These are phyloP conservation scores for Elsinoe necatrix DNA, from an alignment of 2,329 filamentous ascomycete species.

Conservation along the genomic window DNA sequence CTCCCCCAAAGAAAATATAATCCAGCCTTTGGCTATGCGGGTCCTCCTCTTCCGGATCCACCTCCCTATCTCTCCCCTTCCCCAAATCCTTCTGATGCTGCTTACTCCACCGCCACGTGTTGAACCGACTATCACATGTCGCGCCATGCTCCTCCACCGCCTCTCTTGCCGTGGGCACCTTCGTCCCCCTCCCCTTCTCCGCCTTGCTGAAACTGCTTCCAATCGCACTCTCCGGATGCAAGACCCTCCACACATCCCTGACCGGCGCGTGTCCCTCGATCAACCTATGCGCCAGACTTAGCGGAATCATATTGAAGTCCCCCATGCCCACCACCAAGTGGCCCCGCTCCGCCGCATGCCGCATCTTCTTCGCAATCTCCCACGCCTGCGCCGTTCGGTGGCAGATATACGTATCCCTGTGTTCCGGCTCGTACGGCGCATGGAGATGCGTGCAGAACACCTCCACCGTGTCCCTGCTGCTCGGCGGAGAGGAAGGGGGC, in stretches of 20 bases:
- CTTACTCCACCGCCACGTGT: constrained; percentile 89
- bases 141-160: constrained; percentile 76
- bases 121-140: constrained; percentile 76
- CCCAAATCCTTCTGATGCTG: constrained; percentile 58
- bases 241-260: constrained; percentile 71
- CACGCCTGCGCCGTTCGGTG: constrained; percentile 90
- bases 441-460: constrained; percentile 94
- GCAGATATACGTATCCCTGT: constrained; percentile 76
- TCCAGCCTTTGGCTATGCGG: constrained; percentile 78
- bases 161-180: constrained; percentile 65
- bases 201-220: constrained; percentile 59
- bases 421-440: constrained; percentile 74
- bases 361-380: constrained; percentile 86
- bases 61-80: constrained; percentile 53
- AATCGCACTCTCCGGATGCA: constrained; percentile 76
- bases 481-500: constrained; percentile 39
- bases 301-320: constrained; percentile 94
- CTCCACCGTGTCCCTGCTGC: constrained; percentile 60
- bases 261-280: constrained; percentile 71
- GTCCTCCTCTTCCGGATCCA: constrained; percentile 61
- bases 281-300: constrained; percentile 73
- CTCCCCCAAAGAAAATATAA: constrained; percentile 72
- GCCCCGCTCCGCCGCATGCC: constrained; percentile 68
- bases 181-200: constrained; percentile 57
- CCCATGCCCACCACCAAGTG: constrained; percentile 79